Percentiles rank a stretch among this genome's conserved stretches.
Conservation (phyloP, 2,329 filamentous ascomycete genomes). For the Colletotrichum siamense region DNA sequence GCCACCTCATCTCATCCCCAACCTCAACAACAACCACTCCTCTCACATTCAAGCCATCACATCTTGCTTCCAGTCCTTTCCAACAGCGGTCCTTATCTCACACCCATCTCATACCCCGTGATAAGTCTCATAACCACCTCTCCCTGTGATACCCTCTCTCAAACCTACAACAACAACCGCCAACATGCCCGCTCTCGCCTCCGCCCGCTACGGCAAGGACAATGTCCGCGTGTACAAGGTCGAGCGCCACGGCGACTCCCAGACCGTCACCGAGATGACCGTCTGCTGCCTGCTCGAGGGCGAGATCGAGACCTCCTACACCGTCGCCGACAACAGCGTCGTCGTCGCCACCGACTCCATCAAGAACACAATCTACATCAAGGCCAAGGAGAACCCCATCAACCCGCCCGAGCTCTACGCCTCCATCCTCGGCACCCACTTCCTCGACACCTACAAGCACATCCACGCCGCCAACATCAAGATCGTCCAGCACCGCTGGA, state of each 20-base stretch:
- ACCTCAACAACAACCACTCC: background rate
- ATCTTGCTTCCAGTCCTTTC: background rate
- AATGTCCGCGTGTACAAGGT: constrained; percentile 99
- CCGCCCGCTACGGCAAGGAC: constrained; percentile 90
- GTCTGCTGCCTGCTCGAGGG: constrained; percentile 93
- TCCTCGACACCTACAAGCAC: constrained; percentile 85
- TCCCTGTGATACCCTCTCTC: background rate
- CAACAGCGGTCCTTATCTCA: background rate
- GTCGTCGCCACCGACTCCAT: constrained; percentile 97
- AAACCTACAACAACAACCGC: background rate
- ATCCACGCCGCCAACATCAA: constrained; percentile 85
- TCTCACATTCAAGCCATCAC: background rate
- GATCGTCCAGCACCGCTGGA: constrained; percentile 88
- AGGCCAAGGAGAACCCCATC: constrained; percentile 91
- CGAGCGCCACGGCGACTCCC: constrained; percentile 77
- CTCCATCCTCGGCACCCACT: constrained; percentile 84
- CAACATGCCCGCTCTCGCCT: constrained; percentile 58
- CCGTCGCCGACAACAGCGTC: constrained; percentile 89
- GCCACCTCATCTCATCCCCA: background rate
- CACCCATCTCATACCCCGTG: background rate
- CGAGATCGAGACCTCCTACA: constrained; percentile 90
- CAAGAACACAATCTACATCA: constrained; percentile 97
- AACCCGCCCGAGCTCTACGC: constrained; percentile 93
- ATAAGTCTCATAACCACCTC: background rate
- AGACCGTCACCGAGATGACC: constrained; percentile 93